phyloP scores from a whole-genome alignment of 352 stramenopile species.

The Phytopythium mirpurense region DNA sequence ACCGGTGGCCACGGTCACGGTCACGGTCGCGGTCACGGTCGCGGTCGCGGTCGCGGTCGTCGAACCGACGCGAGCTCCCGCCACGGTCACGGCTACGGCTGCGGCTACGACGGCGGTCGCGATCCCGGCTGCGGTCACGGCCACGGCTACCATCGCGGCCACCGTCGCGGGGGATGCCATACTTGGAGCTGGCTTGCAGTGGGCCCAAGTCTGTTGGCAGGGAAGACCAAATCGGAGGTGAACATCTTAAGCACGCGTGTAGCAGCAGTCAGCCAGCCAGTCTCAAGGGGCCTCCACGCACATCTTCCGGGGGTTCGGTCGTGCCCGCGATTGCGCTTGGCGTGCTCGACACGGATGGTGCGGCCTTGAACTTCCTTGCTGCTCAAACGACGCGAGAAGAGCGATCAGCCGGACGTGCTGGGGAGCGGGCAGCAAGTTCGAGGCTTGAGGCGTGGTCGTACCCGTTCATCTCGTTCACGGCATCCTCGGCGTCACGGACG shows the following conservation, averaged over 20 bases:
- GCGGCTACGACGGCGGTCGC: slow-evolving; percentile 29
- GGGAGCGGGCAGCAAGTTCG: neutral
- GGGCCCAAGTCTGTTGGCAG: slow-evolving; percentile 54
- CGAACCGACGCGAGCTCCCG: slow-evolving; percentile 17
- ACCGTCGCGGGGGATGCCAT: slow-evolving; percentile 21
- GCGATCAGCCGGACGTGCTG: slow-evolving; percentile 1
- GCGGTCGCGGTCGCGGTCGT: slow-evolving; percentile 32
- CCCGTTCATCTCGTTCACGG: slow-evolving; percentile 77
- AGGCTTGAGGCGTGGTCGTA: slow-evolving; percentile 17
- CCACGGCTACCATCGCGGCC: slow-evolving; percentile 16
- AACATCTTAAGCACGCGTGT: neutral
- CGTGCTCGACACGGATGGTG: slow-evolving; percentile 71
- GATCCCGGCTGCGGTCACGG: slow-evolving; percentile 28
- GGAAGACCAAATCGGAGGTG: neutral
- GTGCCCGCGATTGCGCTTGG: slow-evolving; percentile 74
- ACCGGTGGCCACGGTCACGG: slow-evolving; percentile 34
- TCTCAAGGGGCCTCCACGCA: too few relatives aligned
- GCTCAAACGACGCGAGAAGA: slow-evolving; percentile 5
- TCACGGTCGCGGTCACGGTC: slow-evolving; percentile 32
- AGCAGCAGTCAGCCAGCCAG: neutral
- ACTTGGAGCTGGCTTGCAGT: slow-evolving; percentile 67
- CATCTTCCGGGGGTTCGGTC: slow-evolving; percentile 83
- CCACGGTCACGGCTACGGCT: slow-evolving; percentile 41
- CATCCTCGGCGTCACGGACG: slow-evolving; percentile 65
- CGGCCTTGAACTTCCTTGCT: slow-evolving; percentile 76